These are phyloP conservation scores for Amanita pallidorosea DNA, from an alignment of 768 basidiomycete genomes.

Conservation along the genomic window DNA sequence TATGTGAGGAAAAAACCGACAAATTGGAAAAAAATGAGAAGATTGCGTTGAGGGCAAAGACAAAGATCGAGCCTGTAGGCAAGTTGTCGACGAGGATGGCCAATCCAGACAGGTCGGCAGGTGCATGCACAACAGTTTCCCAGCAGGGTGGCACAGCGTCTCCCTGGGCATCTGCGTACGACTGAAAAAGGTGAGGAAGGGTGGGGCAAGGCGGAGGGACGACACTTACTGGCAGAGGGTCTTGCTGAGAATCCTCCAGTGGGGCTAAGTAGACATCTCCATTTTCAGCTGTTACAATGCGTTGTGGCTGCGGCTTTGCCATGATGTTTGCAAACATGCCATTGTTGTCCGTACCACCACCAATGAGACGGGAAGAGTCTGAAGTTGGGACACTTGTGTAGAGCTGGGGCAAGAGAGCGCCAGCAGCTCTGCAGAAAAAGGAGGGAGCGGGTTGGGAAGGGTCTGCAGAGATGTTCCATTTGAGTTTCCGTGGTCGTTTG, in stretches of 20 bases:
- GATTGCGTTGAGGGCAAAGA: constrained; percentile 72
- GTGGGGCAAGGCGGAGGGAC: not conserved
- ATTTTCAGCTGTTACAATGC: constrained; percentile 35
- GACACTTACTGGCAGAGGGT: constrained; percentile 71
- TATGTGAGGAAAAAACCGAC: constrained; percentile 90
- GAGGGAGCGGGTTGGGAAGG: constrained; percentile 35
- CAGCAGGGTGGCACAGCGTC: constrained; percentile 94
- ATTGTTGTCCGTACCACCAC: constrained; percentile 75
- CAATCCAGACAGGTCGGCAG: constrained; percentile 31
- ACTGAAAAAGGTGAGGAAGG: constrained; percentile 26
- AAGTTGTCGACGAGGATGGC: constrained; percentile 87
- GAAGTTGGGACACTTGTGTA: constrained; percentile 43
- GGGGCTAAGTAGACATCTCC: constrained; percentile 58
- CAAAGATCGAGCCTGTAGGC: constrained; percentile 65
- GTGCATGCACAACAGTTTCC: constrained; percentile 91
- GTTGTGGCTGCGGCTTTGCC: constrained; percentile 64
- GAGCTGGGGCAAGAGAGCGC: constrained; percentile 54
- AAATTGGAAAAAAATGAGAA: constrained; percentile 97
- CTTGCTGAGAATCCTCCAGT: constrained; percentile 73
- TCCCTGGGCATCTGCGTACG: constrained; percentile 78
- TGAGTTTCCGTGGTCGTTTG: constrained; percentile 63
- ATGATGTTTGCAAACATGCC: constrained; percentile 94
- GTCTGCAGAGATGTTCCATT: constrained; percentile 53
- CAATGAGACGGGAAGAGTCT: constrained; percentile 26
- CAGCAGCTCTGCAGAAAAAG: constrained; percentile 48